Evolutionary conservation across 2,329 filamentous ascomycete species (phyloP), one percentile per base, ranked within the genome.

Genomic region (Endoconidiophora laricicola): DNA sequence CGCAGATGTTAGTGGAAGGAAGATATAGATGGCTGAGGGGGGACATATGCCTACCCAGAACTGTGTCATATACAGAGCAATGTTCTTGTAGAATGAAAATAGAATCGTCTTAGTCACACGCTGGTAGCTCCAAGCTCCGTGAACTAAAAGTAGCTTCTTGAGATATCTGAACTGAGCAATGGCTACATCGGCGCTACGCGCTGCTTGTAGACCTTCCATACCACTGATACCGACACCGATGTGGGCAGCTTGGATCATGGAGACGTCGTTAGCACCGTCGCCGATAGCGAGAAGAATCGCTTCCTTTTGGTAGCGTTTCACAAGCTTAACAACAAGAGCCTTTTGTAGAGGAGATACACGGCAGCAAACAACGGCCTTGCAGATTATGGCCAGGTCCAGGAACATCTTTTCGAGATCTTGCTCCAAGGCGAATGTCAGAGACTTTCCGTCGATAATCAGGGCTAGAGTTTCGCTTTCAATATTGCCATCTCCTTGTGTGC

Each of bases 11-110:
- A 54, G 54, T 59, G 63, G 61, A 55, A 61, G 58, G 52, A 49
- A 44, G 45, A 42, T 50, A 51, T 6, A 23, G 33, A 46, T 23
- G 6, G 4, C 12, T 9, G 10, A 16, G 12, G 4, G 6, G 14
- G n/a, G 38, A 33, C 14, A 7, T 18, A 20, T 37, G 70, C 81
- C 69, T 71, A 87, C 83, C 86, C 93, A 98, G 63, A 98, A 98
- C 63, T 98, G 93, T 54, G 93, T 98, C 83, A 98, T 88, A 68
- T 96, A 98, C 54, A 98, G 72, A 18, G 88, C 83, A 57, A 96
- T 95, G 67, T 98, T 98, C 73, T 98, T 98, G 73, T 98, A 98
- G 65, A 96, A 98, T 5, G 91, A 96, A 67, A 94, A 98, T 55
- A 98, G 66, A 59, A 98, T 96, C 53, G 94, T 87, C 68, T 94